Evolutionary conservation across 2,329 filamentous ascomycete species (phyloP), one percentile per base, ranked within the genome.

Genomic region (Zymoseptoria ardabiliae): DNA sequence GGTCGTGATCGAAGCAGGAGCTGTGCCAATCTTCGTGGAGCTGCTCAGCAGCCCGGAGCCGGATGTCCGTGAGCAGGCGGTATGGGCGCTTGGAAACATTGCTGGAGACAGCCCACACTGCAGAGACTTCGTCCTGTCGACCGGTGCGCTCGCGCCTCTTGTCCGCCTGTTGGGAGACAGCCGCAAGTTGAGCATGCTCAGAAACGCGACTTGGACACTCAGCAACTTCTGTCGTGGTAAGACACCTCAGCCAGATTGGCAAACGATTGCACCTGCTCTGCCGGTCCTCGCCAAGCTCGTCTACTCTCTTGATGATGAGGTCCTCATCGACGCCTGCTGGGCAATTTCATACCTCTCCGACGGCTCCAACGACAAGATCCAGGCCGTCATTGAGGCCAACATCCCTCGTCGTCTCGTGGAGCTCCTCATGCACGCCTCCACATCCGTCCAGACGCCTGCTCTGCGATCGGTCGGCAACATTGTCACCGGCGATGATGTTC

Each of bases 171-270:
- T 99, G 59, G 93, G 93, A 57, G 94, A 99, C 76, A 97, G 94
- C 80, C 91, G 94, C 72, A 99, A 99, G 83, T 82, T 99, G 60
- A 97, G 92, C 83, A 99, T 99, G 94, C 87, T 99, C 56, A 85
- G 94, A 68, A 99, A 99, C 75, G 94, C 94, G 41, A 99, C 94
- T 22, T 99, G 94, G 94, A 99, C 94, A 51, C 81, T 99, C 59
- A 97, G 94, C 84, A 99, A 99, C 82, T 99, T 99, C 80, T 99
- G 94, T 81, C 91, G 94, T 82, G 94, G 94, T 78, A 99, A 99
- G 85, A 97, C 93, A 8, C 94, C 94, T 55, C 94, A 99, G 80
- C 94, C 94, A 53, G 94, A 99, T 74, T 99, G 94, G 94, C 85
- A 86, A 73, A 97, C 91, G 45, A 99, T 99, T 74, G 84, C 91